Evolutionary conservation across 805 yeast species (phyloP).

Genomic region (Saccharomycopsis selenospora): DNA sequence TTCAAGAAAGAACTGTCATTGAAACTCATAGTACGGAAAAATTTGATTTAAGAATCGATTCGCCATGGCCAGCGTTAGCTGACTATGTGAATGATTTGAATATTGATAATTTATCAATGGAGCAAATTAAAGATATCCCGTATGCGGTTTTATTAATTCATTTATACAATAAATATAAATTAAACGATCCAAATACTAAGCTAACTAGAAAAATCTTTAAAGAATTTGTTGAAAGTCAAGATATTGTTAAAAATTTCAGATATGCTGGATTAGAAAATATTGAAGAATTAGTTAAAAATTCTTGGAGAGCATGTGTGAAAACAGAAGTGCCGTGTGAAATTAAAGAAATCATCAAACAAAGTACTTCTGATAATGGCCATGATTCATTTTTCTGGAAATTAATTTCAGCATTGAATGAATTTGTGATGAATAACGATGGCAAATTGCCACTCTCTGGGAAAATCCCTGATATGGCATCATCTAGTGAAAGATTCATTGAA

Average conservation of each 20-base stretch:
- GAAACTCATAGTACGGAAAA: conserved; percentile 66
- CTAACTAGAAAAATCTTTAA: conserved; percentile 33
- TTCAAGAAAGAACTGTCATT: conserved; percentile 56
- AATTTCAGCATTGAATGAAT: conserved; percentile 45
- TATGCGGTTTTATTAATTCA: conserved; percentile 14
- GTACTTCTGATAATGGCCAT: conserved; percentile 21
- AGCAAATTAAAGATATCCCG: conserved; percentile 23
- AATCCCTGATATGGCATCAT: conserved; percentile 85
- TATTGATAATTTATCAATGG: conserved; percentile 8
- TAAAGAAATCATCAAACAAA: conserved; percentile 24
- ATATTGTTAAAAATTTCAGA: conserved; percentile 2
- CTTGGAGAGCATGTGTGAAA: conserved; percentile 37
- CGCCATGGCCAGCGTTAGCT: conserved; percentile 24
- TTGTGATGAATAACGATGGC: conserved; percentile 34
- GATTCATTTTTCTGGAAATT: conserved; percentile 47
- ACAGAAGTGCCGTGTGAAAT: conserved; percentile 29
- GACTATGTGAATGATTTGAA: conserved; percentile 19
- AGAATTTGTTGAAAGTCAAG: conserved; percentile 25
- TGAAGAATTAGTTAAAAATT: conserved; percentile 43
- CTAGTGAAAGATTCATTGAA: conserved; percentile 51
- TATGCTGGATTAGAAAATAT: conserved; percentile 37
- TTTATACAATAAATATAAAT: conserved; percentile 2
- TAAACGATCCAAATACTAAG: background rate
- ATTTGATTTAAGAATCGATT: conserved; percentile 42
- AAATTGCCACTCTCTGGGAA: conserved; percentile 66